Evolutionary conservation across 805 yeast species (phyloP), one percentile per base, ranked within the genome.

Genomic region (Monosporozyma servazzii): DNA sequence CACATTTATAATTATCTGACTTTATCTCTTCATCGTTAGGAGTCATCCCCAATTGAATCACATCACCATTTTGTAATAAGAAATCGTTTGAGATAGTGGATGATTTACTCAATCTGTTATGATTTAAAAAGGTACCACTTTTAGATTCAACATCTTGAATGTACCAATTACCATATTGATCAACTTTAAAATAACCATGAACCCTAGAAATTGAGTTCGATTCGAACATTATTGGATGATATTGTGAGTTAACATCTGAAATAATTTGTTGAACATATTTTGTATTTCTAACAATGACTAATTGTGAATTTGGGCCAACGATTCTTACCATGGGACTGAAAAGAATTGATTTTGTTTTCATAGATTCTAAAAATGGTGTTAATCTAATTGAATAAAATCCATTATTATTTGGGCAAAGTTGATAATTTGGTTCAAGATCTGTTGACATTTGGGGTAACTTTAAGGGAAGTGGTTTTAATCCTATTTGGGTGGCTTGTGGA

Each of bases 81-180:
- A 80, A 77, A 53, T 81, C 77, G 18, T 77, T 75, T 54, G 89
- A 82, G 60, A 79, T 83, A 41, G 80, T 78, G 45, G 84, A 78
- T 0, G 96, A 93, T 3, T 84, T 84, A 1, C 95, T 81, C 47
- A 93, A 73, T 56, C 99, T 75, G 44, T 86, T 78, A 62, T 88
- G 95, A 68, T 93, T 93, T 53, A 93, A 74, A 65, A 91, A 91
- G 3, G 98, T 93, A 6, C 98, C 99, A 0, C 96, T 86, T 1
- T 95, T 84, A 7, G 96, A 88, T 59, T 82, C 83, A 56, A 89
- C 78, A 67, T 91, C 99, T 60, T 79, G 81, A 46, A 93, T 73
- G 63, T 71, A 88, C 98, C 98, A 91, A 61, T 78, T 76, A 10
- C 96, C 96, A 44, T 73, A 72, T 15, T 71, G 72, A 61, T 86